These are phyloP conservation scores for Skeletonema marinoi DNA, from an alignment of 108 stramenopile genomes.

Conservation along the genomic window DNA sequence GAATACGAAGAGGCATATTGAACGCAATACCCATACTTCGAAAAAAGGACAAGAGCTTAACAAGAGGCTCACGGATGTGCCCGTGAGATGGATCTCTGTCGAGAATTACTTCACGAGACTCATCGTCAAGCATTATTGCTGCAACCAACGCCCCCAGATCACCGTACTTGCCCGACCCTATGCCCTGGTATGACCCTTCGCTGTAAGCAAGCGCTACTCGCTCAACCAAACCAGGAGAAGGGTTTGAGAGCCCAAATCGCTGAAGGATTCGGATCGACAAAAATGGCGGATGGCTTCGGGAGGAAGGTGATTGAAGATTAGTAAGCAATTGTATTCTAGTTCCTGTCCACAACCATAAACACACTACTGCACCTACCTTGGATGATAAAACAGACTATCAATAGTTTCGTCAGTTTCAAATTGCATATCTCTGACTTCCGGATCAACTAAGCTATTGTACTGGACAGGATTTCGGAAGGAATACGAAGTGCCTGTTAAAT, in stretches of 20 bases:
- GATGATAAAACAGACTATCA: conserved; percentile 53
- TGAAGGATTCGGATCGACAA: conserved; percentile 53
- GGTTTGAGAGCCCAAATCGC: conserved; percentile 58
- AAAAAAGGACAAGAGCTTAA: conserved; percentile 52
- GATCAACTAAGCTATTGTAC: conserved; percentile 32
- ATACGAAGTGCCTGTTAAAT: conserved; percentile 3
- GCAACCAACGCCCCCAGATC: conserved; percentile 50
- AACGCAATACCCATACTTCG: conserved; percentile 34
- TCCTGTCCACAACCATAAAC: no score
- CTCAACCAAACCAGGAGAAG: conserved; percentile 52
- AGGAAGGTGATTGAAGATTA: no score
- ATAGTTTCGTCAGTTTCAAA: conserved; percentile 52
- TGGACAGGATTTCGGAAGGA: conserved; percentile 44
- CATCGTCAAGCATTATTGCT: conserved; percentile 51
- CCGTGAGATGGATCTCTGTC: conserved; percentile 51
- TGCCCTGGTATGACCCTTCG: conserved; percentile 27
- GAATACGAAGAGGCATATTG: conserved; percentile 8
- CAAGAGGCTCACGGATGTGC: conserved; percentile 48
- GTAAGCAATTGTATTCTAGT: no score
- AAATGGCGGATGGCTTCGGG: conserved; percentile 65
- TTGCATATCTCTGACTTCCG: conserved; percentile 33
- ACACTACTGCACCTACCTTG: not conserved
- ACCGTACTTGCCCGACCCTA: conserved; percentile 49
- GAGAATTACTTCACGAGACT: conserved; percentile 28
- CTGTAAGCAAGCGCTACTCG: conserved; percentile 51